Percentiles rank a stretch among this genome's conserved stretches.
phyloP scores from a whole-genome alignment of 768 basidiomycete species.

The Lentinus brumalis region DNA sequence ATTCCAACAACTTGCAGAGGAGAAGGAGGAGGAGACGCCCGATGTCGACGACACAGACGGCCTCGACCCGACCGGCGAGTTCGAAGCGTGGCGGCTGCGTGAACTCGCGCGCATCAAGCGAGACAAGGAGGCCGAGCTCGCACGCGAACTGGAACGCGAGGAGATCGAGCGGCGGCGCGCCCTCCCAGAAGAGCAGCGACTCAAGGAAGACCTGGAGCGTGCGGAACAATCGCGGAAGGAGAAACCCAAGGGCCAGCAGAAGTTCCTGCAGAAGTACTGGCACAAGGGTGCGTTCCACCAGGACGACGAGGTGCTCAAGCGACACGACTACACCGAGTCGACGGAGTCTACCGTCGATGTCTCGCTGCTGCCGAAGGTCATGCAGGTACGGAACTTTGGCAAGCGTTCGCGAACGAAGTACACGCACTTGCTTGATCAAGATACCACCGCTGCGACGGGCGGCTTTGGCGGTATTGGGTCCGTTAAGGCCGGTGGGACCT shows the following conservation, averaged over 20 bases:
- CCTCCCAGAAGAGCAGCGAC: conserved; percentile 88
- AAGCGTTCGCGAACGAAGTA: conserved; percentile 94
- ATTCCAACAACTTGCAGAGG: conserved; percentile 54
- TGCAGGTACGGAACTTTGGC: conserved; percentile 96
- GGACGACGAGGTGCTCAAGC: conserved; percentile 86
- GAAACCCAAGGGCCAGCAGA: conserved; percentile 89
- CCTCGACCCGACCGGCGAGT: conserved; percentile 84
- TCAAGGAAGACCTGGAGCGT: conserved; percentile 89
- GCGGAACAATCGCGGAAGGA: conserved; percentile 82
- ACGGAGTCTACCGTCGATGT: conserved; percentile 89
- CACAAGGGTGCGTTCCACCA: conserved; percentile 99
- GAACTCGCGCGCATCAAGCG: conserved; percentile 92
- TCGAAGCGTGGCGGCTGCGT: conserved; percentile 94
- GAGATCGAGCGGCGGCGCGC: conserved; percentile 92
- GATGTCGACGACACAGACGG: conserved; percentile 97
- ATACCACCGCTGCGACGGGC: conserved; percentile 68
- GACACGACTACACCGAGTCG: conserved; percentile 86
- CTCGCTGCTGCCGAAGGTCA: conserved; percentile 86
- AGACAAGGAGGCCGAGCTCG: conserved; percentile 88
- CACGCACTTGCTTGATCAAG: conserved; percentile 93
- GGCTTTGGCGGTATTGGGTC: conserved; percentile 66
- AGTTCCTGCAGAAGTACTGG: conserved; percentile 97
- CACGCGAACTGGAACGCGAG: conserved; percentile 80
- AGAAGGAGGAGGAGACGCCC: conserved; percentile 79
- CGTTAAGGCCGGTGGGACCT: conserved; percentile 55